Evolutionary conservation across 352 stramenopile genomes (phyloP).

Genomic region (Phytophthora colocasiae): DNA sequence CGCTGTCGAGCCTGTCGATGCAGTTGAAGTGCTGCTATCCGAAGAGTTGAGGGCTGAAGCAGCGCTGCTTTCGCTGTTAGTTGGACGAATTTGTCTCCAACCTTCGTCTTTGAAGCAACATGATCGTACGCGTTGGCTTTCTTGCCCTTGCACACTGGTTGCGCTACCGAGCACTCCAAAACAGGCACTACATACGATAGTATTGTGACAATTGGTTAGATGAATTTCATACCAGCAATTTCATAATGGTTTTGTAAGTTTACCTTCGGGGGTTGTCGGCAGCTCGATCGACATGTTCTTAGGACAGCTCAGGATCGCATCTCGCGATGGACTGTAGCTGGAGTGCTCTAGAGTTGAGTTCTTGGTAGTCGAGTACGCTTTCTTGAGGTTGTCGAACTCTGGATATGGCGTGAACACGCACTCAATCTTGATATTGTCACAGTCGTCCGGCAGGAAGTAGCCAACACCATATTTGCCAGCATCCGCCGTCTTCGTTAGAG

Average conservation of each 20-base stretch:
- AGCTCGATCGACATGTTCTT: constrained; percentile 39
- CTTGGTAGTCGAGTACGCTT: constrained; percentile 71
- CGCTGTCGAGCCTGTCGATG: background rate
- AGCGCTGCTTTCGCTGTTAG: constrained; percentile 30
- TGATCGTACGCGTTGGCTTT: constrained; percentile 65
- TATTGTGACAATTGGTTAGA: too few species aligned
- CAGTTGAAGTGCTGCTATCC: constrained; percentile 8
- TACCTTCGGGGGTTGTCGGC: constrained; percentile 36
- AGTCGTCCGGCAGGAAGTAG: constrained; percentile 75
- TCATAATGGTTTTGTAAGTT: background rate
- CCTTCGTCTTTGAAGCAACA: constrained; percentile 17
- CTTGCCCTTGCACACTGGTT: constrained; percentile 63
- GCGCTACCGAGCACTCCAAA: constrained; percentile 43
- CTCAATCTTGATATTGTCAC: constrained; percentile 58
- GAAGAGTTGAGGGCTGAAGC: constrained; percentile 17
- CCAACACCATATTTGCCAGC: constrained; percentile 75
- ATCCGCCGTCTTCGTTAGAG: constrained; percentile 53
- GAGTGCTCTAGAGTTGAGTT: constrained; percentile 53
- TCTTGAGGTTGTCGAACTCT: constrained; percentile 77
- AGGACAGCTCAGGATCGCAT: constrained; percentile 50
- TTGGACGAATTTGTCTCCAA: constrained; percentile 35
- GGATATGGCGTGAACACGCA: constrained; percentile 77
- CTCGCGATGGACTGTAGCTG: constrained; percentile 44
- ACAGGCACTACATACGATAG: background rate
- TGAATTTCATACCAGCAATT: too few species aligned